These are phyloP conservation scores for Kuraishia hungarica DNA, from an alignment of 805 yeast species.

Conservation along the genomic window DNA sequence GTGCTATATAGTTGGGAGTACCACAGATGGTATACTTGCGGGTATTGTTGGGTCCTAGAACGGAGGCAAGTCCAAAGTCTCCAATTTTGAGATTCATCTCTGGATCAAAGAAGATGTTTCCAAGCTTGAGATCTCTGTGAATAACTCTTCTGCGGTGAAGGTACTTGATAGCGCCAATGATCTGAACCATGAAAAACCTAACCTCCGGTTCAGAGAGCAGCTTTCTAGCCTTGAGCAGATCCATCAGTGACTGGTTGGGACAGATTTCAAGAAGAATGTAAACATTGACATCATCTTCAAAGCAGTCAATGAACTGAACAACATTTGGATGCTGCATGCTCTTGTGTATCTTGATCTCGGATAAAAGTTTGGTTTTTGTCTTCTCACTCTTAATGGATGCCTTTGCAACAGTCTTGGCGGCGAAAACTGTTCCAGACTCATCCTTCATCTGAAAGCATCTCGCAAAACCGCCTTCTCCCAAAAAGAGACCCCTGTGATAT, in stretches of 20 bases:
- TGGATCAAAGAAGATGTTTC: slow-evolving; percentile 91
- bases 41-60: slow-evolving; percentile 61
- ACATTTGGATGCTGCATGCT: slow-evolving; percentile 82
- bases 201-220: slow-evolving; percentile 88
- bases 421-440: slow-evolving; percentile 76
- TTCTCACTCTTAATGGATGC: slow-evolving; percentile 87
- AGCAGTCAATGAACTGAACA: slow-evolving; percentile 91
- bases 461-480: slow-evolving; percentile 99
- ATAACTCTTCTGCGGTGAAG: slow-evolving; percentile 88
- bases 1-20: slow-evolving; percentile 97
- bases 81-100: slow-evolving; percentile 94
- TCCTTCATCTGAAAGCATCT: slow-evolving; percentile 96
- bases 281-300: slow-evolving; percentile 92
- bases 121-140: slow-evolving; percentile 92
- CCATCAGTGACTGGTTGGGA: slow-evolving; percentile 92
- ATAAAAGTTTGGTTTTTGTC: slow-evolving; percentile 76
- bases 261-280: slow-evolving; percentile 92
- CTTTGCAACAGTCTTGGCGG: slow-evolving; percentile 97
- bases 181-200: slow-evolving; percentile 81
- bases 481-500: slow-evolving; percentile 79
- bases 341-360: slow-evolving; percentile 93
- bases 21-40: slow-evolving; percentile 95
- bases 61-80: slow-evolving; percentile 97
- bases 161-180: slow-evolving; percentile 89
- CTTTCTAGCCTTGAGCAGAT: slow-evolving; percentile 76